Conservation (phyloP, 1,139 yeast species). For the Candida sp. region DNA sequence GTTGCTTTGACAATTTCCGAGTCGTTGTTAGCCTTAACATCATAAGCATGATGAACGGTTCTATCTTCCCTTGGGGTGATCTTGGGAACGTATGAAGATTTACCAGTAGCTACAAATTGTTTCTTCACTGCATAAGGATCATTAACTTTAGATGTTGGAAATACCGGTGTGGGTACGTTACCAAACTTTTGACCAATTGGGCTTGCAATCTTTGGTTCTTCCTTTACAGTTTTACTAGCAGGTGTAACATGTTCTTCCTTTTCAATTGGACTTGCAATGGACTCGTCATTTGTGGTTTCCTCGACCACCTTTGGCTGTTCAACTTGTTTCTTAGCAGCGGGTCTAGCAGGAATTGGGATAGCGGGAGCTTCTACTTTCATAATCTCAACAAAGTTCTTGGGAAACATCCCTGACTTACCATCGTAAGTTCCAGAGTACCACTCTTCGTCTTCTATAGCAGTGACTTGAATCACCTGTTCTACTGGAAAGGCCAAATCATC, state of each 20-base stretch:
- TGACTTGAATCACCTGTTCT: constrained; percentile 72
- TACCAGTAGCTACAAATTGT: constrained; percentile 39
- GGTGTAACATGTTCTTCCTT: constrained; percentile 8
- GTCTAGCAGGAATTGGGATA: constrained; percentile 9
- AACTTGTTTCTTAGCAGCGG: constrained; percentile 7
- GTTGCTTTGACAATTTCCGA: constrained; percentile 23
- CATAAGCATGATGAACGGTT: constrained; percentile 27
- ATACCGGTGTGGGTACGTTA: constrained; percentile 19
- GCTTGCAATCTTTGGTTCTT: constrained; percentile 1
- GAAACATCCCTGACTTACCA: constrained; percentile 75
- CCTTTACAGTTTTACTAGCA: no score
- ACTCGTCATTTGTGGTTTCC: not conserved
- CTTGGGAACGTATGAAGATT: constrained; percentile 44
- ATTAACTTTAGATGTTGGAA: constrained; percentile 24
- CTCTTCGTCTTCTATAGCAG: constrained; percentile 77
- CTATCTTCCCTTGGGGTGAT: constrained; percentile 41
- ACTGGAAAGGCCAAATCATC: constrained; percentile 75
- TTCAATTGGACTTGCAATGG: not conserved
- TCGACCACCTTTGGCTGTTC: constrained; percentile 1
- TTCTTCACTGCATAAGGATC: constrained; percentile 45
- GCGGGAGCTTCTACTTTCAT: constrained; percentile 11
- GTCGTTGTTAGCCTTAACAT: constrained; percentile 17
- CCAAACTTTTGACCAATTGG: constrained; percentile 3
- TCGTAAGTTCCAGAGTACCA: constrained; percentile 78
- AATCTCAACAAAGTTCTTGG: constrained; percentile 72